Conservation (phyloP, 805 yeast genomes). For the Zygoascus biomembranicola region DNA sequence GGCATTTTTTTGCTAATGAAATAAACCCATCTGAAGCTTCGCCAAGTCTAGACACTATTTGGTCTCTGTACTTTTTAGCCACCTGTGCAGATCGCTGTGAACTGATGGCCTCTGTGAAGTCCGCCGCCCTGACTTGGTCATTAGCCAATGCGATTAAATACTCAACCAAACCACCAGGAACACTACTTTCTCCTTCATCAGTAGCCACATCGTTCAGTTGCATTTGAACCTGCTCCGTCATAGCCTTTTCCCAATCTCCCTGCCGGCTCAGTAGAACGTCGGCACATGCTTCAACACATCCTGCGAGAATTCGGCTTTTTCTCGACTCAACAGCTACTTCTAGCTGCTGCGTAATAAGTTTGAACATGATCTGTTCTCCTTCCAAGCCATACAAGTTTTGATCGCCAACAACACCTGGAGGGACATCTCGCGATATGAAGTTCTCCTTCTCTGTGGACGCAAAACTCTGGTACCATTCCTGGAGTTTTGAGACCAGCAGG, state of each 20-base stretch:
- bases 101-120: constrained; percentile 60
- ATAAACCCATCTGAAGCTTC: constrained; percentile 74
- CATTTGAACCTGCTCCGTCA: constrained; percentile 44
- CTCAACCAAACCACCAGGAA: constrained; percentile 73
- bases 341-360: constrained; percentile 82
- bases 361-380: constrained; percentile 69
- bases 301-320: constrained; percentile 69
- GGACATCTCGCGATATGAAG: constrained; percentile 55
- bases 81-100: constrained; percentile 58
- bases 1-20: constrained; percentile 58
- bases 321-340: constrained; percentile 82
- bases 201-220: constrained; percentile 29
- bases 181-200: constrained; percentile 31
- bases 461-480: constrained; percentile 75
- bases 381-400: constrained; percentile 49
- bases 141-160: constrained; percentile 77
- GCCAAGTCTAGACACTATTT: constrained; percentile 50
- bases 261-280: constrained; percentile 53
- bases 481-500: constrained; percentile 63
- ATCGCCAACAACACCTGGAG: constrained; percentile 68
- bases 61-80: constrained; percentile 50
- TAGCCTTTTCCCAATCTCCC: constrained; percentile 47
- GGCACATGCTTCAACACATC: constrained; percentile 68
- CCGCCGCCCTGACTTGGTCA: constrained; percentile 69
- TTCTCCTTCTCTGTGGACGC: constrained; percentile 56